Base-by-base conservation (phyloP, 768 basidiomycete genomes). In the Lepiota subincarnata region DNA sequence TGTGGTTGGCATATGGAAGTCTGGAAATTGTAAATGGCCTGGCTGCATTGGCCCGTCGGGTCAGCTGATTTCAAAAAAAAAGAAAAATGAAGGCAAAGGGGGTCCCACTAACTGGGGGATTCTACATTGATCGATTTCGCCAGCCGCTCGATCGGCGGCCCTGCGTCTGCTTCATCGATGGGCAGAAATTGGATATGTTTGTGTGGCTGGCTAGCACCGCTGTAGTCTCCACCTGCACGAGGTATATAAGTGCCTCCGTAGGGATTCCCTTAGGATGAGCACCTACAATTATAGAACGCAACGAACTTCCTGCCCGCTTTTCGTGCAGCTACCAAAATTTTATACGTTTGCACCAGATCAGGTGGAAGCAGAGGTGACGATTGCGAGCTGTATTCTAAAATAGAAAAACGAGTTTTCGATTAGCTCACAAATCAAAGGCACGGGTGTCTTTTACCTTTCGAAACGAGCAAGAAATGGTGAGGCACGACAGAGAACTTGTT, bases 151-250 rank as follows among this genome's bases (percentile, higher is more conserved):
- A 94, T 76, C 0, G 94, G 94, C 12, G 89, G 87, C 1, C 83
- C 87, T 34, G 79, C 77, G 28, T 75, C 67, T 37, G 70, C 72
- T 8, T 78, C 78, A 16, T 48, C 53, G 14, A 82, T 63, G 31
- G 90, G 86, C 31, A 95, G 68, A 57, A 95, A 86, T 66, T 96
- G 93, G n/a, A 95, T 59, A 64, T 97, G 94, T 62, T 95, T 92
- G 70, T 95, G 92, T 1, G 79, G 74, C 69, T 97, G 94, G 64
- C 91, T 93, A 10, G 94, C 92, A 22, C 93, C 93, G 53, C 89
- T 91, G 50, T 76, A 73, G 24, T 81, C 75, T 5, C 90, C 90
- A 59, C 89, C 89, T 91, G 42, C 6, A 34, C 19, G 18, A 41
- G 26, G 19, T 5, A 46, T 5, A 46, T 48, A 18, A 49, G 16